Conservation (phyloP, 495 filamentous ascomycete genomes). For the Podospora sp. region DNA sequence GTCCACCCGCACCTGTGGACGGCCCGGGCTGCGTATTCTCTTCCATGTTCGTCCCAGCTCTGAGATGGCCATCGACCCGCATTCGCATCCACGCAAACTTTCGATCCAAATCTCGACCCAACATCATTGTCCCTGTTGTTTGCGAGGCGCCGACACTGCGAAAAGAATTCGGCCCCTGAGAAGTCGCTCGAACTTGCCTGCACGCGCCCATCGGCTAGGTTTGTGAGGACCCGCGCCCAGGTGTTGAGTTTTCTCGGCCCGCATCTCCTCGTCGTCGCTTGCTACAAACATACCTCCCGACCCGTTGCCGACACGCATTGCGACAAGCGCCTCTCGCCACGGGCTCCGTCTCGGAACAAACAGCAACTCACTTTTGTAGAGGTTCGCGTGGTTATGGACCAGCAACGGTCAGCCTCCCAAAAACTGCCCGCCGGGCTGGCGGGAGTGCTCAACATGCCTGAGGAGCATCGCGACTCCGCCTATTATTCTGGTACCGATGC, state of each 20-base stretch:
- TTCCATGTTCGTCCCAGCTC: conserved; percentile 12
- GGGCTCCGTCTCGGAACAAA: conserved; percentile 2
- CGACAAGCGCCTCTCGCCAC: conserved; percentile 12
- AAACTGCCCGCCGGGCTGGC: conserved; percentile 53
- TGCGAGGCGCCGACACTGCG: background rate
- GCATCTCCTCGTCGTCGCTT: background rate
- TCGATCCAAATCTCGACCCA: background rate
- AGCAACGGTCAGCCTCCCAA: conserved; percentile 44
- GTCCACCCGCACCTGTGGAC: conserved; percentile 32
- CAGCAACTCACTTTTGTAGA: background rate
- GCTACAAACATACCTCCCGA: background rate
- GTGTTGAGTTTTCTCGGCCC: background rate
- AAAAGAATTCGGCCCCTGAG: background rate
- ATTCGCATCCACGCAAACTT: background rate
- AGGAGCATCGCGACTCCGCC: conserved; percentile 57
- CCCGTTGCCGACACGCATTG: conserved; percentile 6
- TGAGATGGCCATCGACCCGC: conserved; percentile 14
- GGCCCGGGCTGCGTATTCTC: too few species aligned
- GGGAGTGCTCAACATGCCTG: conserved; percentile 52
- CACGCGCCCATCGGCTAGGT: background rate
- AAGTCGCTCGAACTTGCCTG: background rate
- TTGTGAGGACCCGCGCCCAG: too few species aligned
- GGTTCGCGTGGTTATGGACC: conserved; percentile 32
- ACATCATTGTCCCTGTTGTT: background rate
- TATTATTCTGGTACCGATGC: conserved; percentile 58